Conservation (phyloP, 805 yeast genomes). For the Candida chilensis region DNA sequence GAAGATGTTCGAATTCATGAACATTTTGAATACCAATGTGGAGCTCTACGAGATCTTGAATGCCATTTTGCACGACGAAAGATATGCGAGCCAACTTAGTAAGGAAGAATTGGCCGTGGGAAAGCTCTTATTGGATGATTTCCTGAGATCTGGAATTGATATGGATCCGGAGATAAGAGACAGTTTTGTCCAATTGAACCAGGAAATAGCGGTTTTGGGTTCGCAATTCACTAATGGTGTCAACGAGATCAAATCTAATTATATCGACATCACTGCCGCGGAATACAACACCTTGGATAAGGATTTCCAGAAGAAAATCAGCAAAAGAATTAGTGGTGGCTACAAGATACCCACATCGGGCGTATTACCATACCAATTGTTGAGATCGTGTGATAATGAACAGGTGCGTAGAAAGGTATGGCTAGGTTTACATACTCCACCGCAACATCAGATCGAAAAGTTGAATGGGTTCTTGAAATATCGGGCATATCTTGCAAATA, state of each 20-base stretch:
- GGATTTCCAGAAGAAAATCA: not conserved
- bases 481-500: conserved; percentile 61
- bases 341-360: conserved; percentile 35
- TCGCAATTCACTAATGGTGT: conserved; percentile 61
- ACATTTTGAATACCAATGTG: conserved; percentile 76
- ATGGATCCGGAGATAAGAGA: conserved; percentile 58
- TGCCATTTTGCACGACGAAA: conserved; percentile 36
- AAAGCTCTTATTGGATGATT: conserved; percentile 68
- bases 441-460: conserved; percentile 48
- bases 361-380: conserved; percentile 52
- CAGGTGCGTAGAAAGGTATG: conserved; percentile 60
- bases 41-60: conserved; percentile 55
- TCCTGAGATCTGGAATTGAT: conserved; percentile 83
- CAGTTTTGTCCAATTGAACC: conserved; percentile 70
- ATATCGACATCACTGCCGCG: not conserved
- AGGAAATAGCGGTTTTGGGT: conserved; percentile 72
- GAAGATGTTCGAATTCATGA: conserved; percentile 89
- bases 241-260: conserved; percentile 11
- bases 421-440: conserved; percentile 63
- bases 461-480: conserved; percentile 52
- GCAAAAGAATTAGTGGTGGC: not conserved
- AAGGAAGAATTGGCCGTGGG: conserved; percentile 82
- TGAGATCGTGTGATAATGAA: conserved; percentile 49
- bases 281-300: not conserved
- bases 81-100: conserved; percentile 26